Conservation (phyloP, 176 grass and related monocot species). For the Cymbopogon citratus region DNA sequence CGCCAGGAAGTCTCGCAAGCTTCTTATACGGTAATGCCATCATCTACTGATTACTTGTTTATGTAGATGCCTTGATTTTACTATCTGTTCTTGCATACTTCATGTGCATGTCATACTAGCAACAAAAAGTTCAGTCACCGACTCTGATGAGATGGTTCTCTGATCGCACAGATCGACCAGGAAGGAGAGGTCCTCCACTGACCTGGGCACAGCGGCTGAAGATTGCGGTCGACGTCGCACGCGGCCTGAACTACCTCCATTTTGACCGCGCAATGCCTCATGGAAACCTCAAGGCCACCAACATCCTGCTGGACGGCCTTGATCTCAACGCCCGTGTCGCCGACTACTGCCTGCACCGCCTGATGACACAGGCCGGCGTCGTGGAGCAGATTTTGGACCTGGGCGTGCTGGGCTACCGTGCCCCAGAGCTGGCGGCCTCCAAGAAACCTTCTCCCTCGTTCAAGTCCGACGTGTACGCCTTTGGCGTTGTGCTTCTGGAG, state of each 20-base stretch:
- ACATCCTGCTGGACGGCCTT: slow-evolving; percentile 82
- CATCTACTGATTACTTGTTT: background rate
- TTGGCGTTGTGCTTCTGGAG: slow-evolving; percentile 81
- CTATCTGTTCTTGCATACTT: background rate
- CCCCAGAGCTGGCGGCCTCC: slow-evolving; percentile 68
- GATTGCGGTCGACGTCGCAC: slow-evolving; percentile 69
- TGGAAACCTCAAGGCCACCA: slow-evolving; percentile 92
- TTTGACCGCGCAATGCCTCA: slow-evolving; percentile 91
- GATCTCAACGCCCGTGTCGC: slow-evolving; percentile 80
- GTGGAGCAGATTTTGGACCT: slow-evolving; percentile 76
- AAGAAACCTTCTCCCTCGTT: slow-evolving; percentile 89
- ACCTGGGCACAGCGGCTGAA: slow-evolving; percentile 93
- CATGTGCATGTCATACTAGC: background rate
- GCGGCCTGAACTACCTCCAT: slow-evolving; percentile 97
- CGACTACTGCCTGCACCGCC: slow-evolving; percentile 85
- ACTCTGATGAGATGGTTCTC: background rate
- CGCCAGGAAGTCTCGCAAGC: slow-evolving; percentile 81
- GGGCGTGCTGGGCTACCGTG: slow-evolving; percentile 81
- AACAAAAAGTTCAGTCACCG: background rate
- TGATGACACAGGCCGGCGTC: slow-evolving; percentile 74
- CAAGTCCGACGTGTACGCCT: slow-evolving; percentile 84
- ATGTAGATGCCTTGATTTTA: background rate
- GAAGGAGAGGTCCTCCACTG: slow-evolving; percentile 74
- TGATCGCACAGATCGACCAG: slow-evolving; percentile 56
- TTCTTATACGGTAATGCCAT: slow-evolving; percentile 84